Base-by-base conservation (phyloP, 2,329 filamentous ascomycete species). In the Ceratocystis huliohia region DNA sequence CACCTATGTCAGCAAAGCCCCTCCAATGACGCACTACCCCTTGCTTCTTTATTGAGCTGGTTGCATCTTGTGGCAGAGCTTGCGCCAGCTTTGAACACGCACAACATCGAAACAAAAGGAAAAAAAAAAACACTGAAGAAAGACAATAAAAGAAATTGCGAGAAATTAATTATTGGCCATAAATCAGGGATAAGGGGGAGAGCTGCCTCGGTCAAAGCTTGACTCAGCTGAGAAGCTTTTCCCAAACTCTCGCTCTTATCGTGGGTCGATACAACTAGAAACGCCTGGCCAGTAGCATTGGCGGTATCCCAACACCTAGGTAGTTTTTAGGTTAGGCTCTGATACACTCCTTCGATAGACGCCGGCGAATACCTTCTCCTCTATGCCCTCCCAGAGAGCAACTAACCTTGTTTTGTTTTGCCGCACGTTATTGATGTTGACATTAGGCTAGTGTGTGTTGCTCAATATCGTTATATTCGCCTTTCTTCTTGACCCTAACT, bases 351-450 rank as follows among this genome's bases (percentile, higher is more conserved):
- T 25, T 25, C 22, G 50, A 56, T 25, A 30, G 20, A 46, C 44
- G n/a, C 44, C 13, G 1, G 17, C 44, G n/a, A 48, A 48, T 48
- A 10, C 46, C 5, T 17, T 4, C 46, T 20, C 13, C 37, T 41
- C 37, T 41, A 41, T 3, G 13, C 37, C 37, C 37, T 13, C 37
- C 37, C 37, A 41, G 13, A 56, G 5, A 56, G 20, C 25, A 56
- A 20, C 50, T 30, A 56, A 30, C 7, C 53, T 57, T 57, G 53
- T 57, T 57, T 57, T 57, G 53, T 57, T 57, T 57, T n/a, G 53
- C 53, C 53, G 5, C 22, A 57, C 53, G 53, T 57, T 57, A 28
- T 57, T n/a, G 4, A 17, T 57, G 15, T 57, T 57, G 53, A 33
- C 22, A n/a, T 57, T 33, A 5, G 22, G 30, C 53, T 57, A 33